Base-by-base conservation (phyloP, 2,329 filamentous ascomycete genomes). In the Aspergillus thermomutatus region DNA sequence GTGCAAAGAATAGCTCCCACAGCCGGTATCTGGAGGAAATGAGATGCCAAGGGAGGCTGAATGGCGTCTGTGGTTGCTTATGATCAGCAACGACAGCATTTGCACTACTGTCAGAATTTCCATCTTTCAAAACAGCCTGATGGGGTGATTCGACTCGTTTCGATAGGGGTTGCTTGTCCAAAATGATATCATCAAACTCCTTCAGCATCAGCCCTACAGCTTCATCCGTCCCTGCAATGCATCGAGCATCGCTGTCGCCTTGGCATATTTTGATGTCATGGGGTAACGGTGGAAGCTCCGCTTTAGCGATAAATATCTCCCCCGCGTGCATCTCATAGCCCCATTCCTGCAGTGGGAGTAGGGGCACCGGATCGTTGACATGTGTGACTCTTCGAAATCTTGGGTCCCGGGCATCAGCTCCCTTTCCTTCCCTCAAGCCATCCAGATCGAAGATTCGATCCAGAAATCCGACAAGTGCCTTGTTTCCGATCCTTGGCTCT, bases 1-100 rank as follows among this genome's bases (percentile, higher is more conserved):
- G 94, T 1, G 92, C 90, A 73, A 95, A 96, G 69, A 97, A 88
- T 7, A 97, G 78, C 75, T 96, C 86, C 91, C 93, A 96, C n/a
- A 95, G 82, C 72, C 88, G 90, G 66, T 83, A 92, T 73, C 83
- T 73, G 74, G 74, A n/a, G 75, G 80, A 58, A 60, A 71, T 58
- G 52, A 66, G 46, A 58, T 61, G 52, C 64, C 67, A 56, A 49
- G 65, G 19, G 63, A 57, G 9, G 59, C 52, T 53, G 53, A 55
- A 47, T 53, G 54, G 40, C 54, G 25, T 52, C 14, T 49, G 51
- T n/a, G 45, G 62, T 19, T 59, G 56, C 0, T 53, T 26, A n/a
- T 7, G 45, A 25, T 41, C 46, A 4, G 19, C 53, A 19, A 34
- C 10, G 8, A 1, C 26, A 17, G 19, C n/a, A 14, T 31, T n/a